These are phyloP conservation scores for Aspergillus sp. DNA, from an alignment of 2,329 filamentous ascomycete species.

Conservation along the genomic window DNA sequence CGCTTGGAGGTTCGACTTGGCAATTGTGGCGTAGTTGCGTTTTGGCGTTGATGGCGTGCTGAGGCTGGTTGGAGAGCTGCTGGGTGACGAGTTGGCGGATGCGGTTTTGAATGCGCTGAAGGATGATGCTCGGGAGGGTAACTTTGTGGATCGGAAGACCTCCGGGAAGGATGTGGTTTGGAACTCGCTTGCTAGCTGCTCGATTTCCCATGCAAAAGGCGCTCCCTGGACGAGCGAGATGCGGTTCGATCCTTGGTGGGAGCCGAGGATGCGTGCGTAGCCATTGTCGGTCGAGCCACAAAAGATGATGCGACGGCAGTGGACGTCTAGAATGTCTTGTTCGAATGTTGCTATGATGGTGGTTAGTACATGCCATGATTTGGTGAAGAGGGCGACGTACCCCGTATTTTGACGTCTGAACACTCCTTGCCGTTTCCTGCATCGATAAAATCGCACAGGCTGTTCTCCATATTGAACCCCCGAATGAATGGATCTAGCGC, in stretches of 20 bases:
- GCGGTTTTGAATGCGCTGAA: not conserved
- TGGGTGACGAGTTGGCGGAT: not conserved
- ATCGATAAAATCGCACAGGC: conserved; percentile 44
- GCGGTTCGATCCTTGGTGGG: conserved; percentile 31
- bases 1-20: conserved; percentile 1
- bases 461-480: conserved; percentile 45
- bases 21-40: conserved; percentile 19
- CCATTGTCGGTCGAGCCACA: conserved; percentile 48
- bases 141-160: conserved; percentile 17
- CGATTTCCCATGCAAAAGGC: conserved; percentile 42
- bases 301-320: conserved; percentile 46
- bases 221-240: conserved; percentile 42
- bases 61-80: not conserved
- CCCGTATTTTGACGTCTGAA: conserved; percentile 46
- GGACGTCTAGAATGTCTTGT: conserved; percentile 38
- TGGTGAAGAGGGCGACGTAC: conserved; percentile 22
- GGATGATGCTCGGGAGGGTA: conserved; percentile 6
- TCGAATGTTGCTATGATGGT: conserved; percentile 30
- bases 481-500: conserved; percentile 40
- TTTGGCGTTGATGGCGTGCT: conserved; percentile 16
- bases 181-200: conserved; percentile 26
- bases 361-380: not conserved
- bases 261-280: conserved; percentile 45
- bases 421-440: conserved; percentile 49
- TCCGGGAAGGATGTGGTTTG: conserved; percentile 14